phyloP scores from a whole-genome alignment of 2,329 filamentous ascomycete genomes.

The Xylariaceae sp. region DNA sequence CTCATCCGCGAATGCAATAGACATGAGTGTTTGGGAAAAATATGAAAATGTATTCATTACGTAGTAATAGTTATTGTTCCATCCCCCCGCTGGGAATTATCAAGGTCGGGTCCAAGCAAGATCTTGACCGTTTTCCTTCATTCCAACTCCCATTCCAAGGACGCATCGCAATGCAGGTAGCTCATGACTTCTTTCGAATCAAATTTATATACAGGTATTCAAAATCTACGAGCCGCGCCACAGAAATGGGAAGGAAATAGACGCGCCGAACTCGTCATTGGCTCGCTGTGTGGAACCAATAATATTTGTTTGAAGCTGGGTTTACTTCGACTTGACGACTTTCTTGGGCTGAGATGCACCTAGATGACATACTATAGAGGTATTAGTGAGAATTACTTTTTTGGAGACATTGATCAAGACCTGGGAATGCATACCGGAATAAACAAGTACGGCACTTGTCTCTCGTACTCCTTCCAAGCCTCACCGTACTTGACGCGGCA shows the following conservation, averaged over 20 bases:
- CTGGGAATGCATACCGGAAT: conserved; percentile 47
- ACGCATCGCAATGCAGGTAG: conserved; percentile 8
- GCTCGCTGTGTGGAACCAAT: neutral
- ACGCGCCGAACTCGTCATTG: neutral
- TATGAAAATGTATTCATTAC: too few relatives aligned
- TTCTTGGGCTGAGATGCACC: conserved; percentile 6
- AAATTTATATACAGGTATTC: conserved; percentile 18
- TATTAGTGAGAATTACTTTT: neutral
- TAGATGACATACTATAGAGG: conserved; percentile 16
- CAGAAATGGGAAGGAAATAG: neutral
- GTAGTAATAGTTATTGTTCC: too few relatives aligned
- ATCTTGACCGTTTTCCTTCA: too few relatives aligned
- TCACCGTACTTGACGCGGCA: conserved; percentile 79
- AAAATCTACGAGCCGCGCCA: conserved; percentile 4
- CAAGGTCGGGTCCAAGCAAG: too few relatives aligned
- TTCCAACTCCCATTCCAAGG: too few relatives aligned
- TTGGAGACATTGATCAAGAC: neutral
- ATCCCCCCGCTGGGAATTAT: too few relatives aligned
- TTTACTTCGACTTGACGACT: neutral
- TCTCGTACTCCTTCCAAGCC: conserved; percentile 78
- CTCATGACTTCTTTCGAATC: conserved; percentile 9
- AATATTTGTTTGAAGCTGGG: neutral
- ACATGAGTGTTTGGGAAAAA: too few relatives aligned
- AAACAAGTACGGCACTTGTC: conserved; percentile 76
- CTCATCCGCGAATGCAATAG: too few relatives aligned